Evolutionary conservation across 805 yeast species (phyloP), one percentile per base, ranked within the genome.

Genomic region (Debaryomyces maramus): DNA sequence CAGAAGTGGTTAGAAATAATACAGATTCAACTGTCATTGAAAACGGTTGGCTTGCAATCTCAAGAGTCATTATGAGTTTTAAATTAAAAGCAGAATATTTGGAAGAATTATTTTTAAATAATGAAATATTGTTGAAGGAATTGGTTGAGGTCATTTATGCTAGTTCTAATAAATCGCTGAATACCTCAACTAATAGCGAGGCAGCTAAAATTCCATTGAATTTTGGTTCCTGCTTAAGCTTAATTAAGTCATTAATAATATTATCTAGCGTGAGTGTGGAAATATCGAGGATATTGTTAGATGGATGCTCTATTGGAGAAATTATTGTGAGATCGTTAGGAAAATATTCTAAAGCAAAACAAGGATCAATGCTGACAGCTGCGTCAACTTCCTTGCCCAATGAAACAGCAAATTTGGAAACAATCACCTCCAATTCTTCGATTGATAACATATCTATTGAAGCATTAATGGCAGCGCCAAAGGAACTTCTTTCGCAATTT

Each of bases 401-500:
- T 30, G 27, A 14, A 9, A 14, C 14, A 13, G 16, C 15, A 3
- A 50, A 34, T 3, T 32, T 18, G 9, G 39, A 20, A 14, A 27
- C 44, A 19, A 36, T 26, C 16, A 32, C 33, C 11, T 44, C 45
- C 4, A 32, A 38, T 5, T 21, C 46, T 15, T 20, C 40, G 14
- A 27, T 36, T 16, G 35, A 49, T 24, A 37, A 34, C 36, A 56
- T 78, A 1, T 67, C 88, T 4, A 77, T 83, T 33, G 95, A 86
- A 52, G 77, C 87, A 0, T 60, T 88, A 28, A 83, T 87, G 80
- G 77, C 82, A 39, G 77, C 81, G 2, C 89, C 91, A 0, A 83
- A 81, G 48, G 84, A 81, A n/a, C 55, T 85, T 20, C 58, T 85
- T 14, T 48, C 75, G 1, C 67, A 78, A 10, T 67, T 83, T 14